phyloP scores from a whole-genome alignment of 371 early-diverging fungal species.

The Scutellospora calospora region DNA sequence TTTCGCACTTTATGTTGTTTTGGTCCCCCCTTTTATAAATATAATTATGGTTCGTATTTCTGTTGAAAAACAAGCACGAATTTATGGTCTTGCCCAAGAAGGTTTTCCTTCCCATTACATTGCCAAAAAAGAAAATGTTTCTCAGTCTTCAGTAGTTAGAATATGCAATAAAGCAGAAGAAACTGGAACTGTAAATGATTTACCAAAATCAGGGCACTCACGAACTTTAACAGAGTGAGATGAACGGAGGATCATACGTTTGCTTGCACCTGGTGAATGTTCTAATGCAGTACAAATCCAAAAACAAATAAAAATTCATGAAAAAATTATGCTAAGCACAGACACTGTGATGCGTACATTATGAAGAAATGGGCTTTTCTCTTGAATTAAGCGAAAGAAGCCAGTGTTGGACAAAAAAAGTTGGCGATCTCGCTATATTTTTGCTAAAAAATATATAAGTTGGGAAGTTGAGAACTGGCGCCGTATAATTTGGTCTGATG shows the following conservation, averaged over 20 bases:
- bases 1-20: too few relatives aligned
- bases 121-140: not conserved
- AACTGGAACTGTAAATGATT: not conserved
- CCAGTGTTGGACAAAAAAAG: not conserved
- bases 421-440: not conserved
- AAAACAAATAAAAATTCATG: not conserved
- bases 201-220: slow-evolving; percentile 21
- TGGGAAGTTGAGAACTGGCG: slow-evolving; percentile 7
- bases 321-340: not conserved
- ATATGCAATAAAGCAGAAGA: not conserved
- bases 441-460: not conserved
- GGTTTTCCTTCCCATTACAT: not conserved
- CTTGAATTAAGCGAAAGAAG: slow-evolving; percentile 18
- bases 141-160: slow-evolving; percentile 1
- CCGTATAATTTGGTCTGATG: slow-evolving; percentile 49
- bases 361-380: not conserved
- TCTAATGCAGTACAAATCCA: not conserved
- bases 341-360: not conserved
- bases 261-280: not conserved
- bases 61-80: not conserved
- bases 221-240: not conserved
- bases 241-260: not conserved
- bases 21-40: not conserved
- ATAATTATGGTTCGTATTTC: not conserved
- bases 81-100: slow-evolving; percentile 8